Evolutionary conservation across 345 rosid species (phyloP), one percentile per base, ranked within the genome.

Genomic region (Kandelia obovata): DNA sequence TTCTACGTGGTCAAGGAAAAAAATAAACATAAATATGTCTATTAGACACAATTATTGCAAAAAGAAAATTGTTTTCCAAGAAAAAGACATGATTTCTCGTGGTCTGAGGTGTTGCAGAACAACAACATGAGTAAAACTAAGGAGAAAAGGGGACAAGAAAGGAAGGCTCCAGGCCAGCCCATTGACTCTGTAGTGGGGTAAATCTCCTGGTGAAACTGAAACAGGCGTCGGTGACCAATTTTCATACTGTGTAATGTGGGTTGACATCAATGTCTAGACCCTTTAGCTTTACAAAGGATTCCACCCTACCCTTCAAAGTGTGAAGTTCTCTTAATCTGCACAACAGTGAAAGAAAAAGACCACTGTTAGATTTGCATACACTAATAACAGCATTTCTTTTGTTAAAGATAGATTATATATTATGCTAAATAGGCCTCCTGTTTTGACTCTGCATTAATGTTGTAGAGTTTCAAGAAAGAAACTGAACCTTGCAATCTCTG

Each of bases 301-400:
- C 89, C 1, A 88, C 87, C 65, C 57, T 84, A 46, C 92, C 92
- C 75, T 88, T 88, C 64, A 88, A 77, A 1, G 90, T 88, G 73
- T 75, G 87, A 53, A 88, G 81, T 77, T 88, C 92, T 68, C 86
- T 83, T 57, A 83, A 55, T 76, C 91, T 84, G 81, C 82, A 64
- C 1, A 10, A 1, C 0, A 64, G 13, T 8, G 15, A 9, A 0
- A 8, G 28, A 39, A 5, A 21, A 35, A 53, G 23, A 56, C 16
- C 28, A 62, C 47, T 16, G 23, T 28, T n/a, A 56, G 39, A 34
- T 52, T 34, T 21, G 46, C n/a, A 11, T 32, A 10, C 25, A 51
- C 11, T n/a, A n/a, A 35, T 8, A 7, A 10, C 39, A 7, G 39
- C 39, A 35, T 35, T 35, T 35, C 39, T 35, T 35, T 35, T 28